Conservation (phyloP, 495 filamentous ascomycete species). For the Cercophora newfieldiana region DNA sequence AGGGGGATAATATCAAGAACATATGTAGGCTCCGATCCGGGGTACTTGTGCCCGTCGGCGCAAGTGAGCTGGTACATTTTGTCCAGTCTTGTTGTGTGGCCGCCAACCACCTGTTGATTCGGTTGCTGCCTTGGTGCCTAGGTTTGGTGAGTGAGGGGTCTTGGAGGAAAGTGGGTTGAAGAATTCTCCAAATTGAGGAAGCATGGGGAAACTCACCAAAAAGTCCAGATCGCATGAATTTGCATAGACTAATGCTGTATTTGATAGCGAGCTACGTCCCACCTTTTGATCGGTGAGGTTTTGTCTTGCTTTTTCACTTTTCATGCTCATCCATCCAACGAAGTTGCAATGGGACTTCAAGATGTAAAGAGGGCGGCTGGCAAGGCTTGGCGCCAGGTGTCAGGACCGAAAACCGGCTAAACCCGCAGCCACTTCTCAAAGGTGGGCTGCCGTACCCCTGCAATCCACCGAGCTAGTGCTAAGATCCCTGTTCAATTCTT, state of each 20-base stretch:
- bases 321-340: not conserved
- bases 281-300: no score
- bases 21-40: conserved; percentile 45
- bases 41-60: conserved; percentile 45
- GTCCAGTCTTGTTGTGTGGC: not conserved
- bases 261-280: no score
- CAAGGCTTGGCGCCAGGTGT: not conserved
- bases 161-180: not conserved
- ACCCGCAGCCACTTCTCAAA: not conserved
- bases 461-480: not conserved
- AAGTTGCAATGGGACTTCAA: not conserved
- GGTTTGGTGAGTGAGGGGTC: not conserved
- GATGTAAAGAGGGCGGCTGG: not conserved
- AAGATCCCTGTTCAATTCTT: not conserved
- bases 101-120: no score
- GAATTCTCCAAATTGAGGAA: not conserved
- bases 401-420: not conserved
- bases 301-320: no score
- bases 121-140: not conserved
- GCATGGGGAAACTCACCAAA: no score
- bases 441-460: not conserved
- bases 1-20: conserved; percentile 53
- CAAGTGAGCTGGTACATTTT: conserved; percentile 50
- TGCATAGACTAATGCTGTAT: no score
- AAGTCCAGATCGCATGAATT: no score